Evolutionary conservation across 768 basidiomycete species (phyloP).

Genomic region (Lactarius pseudohatsudake): DNA sequence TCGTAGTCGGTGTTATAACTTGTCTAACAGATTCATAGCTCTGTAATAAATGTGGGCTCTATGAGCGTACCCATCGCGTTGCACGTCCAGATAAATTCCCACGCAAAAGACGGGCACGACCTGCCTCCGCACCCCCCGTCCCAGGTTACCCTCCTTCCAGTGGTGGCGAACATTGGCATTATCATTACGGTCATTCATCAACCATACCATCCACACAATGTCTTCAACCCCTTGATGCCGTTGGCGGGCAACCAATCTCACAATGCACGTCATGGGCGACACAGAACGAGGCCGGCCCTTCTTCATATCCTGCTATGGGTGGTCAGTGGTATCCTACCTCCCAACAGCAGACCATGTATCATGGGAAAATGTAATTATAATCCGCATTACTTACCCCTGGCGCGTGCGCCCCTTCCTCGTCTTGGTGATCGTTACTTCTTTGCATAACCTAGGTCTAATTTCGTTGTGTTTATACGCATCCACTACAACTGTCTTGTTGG

Average conservation of each 20-base stretch:
- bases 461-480: background rate
- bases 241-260: background rate
- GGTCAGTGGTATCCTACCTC: background rate
- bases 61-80: slow-evolving; percentile 75
- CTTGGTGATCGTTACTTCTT: background rate
- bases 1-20: background rate
- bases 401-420: background rate
- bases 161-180: background rate
- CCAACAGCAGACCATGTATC: background rate
- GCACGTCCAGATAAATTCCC: slow-evolving; percentile 48
- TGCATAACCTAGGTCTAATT: background rate
- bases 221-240: background rate
- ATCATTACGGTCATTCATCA: background rate
- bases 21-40: slow-evolving; percentile 7
- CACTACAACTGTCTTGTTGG: background rate
- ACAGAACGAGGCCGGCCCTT: background rate
- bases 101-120: slow-evolving; percentile 9
- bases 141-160: background rate
- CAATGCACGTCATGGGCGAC: background rate
- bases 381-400: background rate
- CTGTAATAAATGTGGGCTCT: slow-evolving; percentile 69
- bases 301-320: background rate
- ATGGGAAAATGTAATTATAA: background rate
- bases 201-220: background rate
- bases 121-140: background rate